Evolutionary conservation across 257 asterid species (phyloP), one percentile per base, ranked within the genome.

Genomic region (Catharanthus roseus): DNA sequence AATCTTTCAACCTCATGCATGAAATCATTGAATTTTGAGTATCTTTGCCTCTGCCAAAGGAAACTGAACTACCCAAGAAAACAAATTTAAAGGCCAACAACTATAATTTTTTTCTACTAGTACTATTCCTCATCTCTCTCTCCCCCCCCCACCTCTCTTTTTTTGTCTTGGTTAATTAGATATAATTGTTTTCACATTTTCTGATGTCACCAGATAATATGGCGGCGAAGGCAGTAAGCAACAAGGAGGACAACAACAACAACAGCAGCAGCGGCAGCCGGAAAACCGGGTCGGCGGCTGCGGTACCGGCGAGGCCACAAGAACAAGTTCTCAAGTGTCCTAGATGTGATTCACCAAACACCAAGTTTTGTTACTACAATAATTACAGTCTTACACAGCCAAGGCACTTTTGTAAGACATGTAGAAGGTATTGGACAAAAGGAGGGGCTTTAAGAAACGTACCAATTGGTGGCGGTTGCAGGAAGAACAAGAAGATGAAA

Each of bases 311-410:
- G 11, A 70, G 75, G 79, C 78, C 83, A 0, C 95, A 83, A 21
- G 90, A 83, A 60, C 85, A 83, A 13, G 67, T 82, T 34, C 81
- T 80, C 53, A 87, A 85, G 76, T 93, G 99, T 85, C 99, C 97
- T 0, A 78, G 99, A 69, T 93, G 99, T 19, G 97, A 93, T 67
- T 93, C 98, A 0, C 85, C 88, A 2, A 93, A 93, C 83, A 93
- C 98, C 34, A 93, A 93, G 73, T 93, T 93, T 55, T 93, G 98
- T 77, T 93, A 93, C 87, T 93, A 87, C 86, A 93, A 93, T 86
- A 93, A 93, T 49, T 93, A 93, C 77, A 89, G 95, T 82, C 90
- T 93, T 58, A 70, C 97, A 0, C 98, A 93, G 82, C 97, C 98
- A 0, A 78, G 98, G 75, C 97, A 93, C 70, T 93, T 93, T 79